phyloP scores from a whole-genome alignment of 768 basidiomycete species.

The Dacryopinax spathularia region DNA sequence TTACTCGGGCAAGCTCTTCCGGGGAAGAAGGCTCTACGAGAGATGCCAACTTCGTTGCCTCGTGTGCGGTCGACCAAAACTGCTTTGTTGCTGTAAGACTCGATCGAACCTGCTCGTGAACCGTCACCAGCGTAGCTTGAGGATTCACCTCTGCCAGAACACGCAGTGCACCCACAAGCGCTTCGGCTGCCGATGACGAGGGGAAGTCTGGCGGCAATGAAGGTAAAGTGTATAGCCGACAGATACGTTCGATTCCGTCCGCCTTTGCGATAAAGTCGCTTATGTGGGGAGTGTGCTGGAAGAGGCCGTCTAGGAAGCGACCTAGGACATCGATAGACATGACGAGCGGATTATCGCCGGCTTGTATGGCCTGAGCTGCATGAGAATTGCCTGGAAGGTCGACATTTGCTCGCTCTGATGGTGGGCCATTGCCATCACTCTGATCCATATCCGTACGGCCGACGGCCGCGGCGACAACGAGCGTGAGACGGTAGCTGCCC shows the following conservation, averaged over 20 bases:
- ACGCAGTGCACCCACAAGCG: slow-evolving; percentile 75
- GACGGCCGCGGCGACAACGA: no score
- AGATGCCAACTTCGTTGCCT: slow-evolving; percentile 36
- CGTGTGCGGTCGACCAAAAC: slow-evolving; percentile 48
- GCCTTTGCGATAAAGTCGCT: slow-evolving; percentile 70
- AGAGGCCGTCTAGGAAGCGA: slow-evolving; percentile 86
- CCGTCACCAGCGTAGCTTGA: slow-evolving; percentile 53
- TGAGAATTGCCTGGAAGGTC: background rate
- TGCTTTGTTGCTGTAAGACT: slow-evolving; percentile 54
- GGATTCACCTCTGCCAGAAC: slow-evolving; percentile 81
- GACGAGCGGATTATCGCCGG: slow-evolving; percentile 13
- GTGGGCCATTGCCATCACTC: background rate
- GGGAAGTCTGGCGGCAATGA: slow-evolving; percentile 83
- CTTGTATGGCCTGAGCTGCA: slow-evolving; percentile 10
- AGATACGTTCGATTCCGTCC: slow-evolving; percentile 59
- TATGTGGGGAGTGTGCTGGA: slow-evolving; percentile 81
- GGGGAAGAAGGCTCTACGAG: slow-evolving; percentile 25
- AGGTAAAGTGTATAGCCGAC: slow-evolving; percentile 64
- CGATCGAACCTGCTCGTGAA: slow-evolving; percentile 52
- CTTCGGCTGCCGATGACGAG: slow-evolving; percentile 69
- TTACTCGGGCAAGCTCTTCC: slow-evolving; percentile 35
- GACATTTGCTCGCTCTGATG: background rate
- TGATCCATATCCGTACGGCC: background rate
- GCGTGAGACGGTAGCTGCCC: background rate
- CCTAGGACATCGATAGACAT: slow-evolving; percentile 26